Evolutionary conservation across 208 protist genomes (phyloP), one percentile per base, ranked within the genome.

Genomic region (Acanthamoeba rhysodes): DNA sequence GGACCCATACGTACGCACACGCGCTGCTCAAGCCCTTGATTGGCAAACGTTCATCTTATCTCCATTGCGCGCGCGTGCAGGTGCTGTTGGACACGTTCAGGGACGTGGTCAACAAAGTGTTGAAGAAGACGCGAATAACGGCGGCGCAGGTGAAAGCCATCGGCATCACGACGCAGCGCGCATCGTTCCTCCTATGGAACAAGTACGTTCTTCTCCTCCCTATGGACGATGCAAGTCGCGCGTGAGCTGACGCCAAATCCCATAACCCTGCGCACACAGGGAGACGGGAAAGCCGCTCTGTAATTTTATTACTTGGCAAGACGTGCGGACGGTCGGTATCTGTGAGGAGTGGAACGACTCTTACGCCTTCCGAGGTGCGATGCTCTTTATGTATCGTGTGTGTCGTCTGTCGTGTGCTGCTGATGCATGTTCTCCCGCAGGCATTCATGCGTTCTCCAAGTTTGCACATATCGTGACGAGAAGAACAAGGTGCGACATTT

Each of bases 261-360:
- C 29, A 53, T 16, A 6, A 53, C 2, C 2, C 45, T 4, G 48
- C 8, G 22, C 76, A 14, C 41, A 94, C n/a, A n/a, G 91, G 74
- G 72, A 94, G 16, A 94, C 91, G 24, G 91, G 91, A 5, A 64
- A 53, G 32, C 91, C 91, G 29, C 50, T 94, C 20, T 85, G 91
- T 29, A 94, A 94, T 45, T 94, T 94, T 62, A 94, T 94, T 32
- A 72, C 50, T 16, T 94, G 91, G 91, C 91, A 94, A n/a, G 91
- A 94, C 32, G 91, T 94, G 45, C 66, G 91, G 5, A 85, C 91
- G 2, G 66, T 45, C 27, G 53, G 55, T 7, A 66, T 94, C 24
- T 94, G 91, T 20, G 50, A 94, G 29, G 70, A 84, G 29, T 94
- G 91, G 91, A 94, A 94, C 70, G 53, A 62, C 18, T 94, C 91